Evolutionary conservation across 352 stramenopile species (phyloP).

Genomic region (Phytophthora palmivora): DNA sequence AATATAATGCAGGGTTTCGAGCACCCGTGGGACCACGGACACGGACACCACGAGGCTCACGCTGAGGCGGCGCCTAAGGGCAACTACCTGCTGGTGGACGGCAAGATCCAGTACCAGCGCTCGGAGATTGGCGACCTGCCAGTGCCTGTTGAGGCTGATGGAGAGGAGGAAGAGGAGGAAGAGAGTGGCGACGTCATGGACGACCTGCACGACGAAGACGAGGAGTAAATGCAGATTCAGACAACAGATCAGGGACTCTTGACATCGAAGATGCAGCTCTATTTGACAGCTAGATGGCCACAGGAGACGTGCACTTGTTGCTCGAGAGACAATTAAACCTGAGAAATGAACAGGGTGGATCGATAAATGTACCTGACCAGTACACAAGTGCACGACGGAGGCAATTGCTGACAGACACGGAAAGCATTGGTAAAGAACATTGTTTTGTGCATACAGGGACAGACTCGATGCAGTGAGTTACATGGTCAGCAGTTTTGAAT

Average conservation of each 20-base stretch:
- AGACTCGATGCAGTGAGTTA: slow-evolving; percentile 19
- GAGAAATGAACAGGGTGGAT: slow-evolving; percentile 31
- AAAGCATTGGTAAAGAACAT: slow-evolving; percentile 17
- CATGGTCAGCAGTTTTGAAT: slow-evolving; percentile 47
- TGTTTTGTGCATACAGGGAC: slow-evolving; percentile 30
- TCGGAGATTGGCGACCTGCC: slow-evolving; percentile 72
- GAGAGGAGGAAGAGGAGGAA: slow-evolving; percentile 37
- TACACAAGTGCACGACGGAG: slow-evolving; percentile 1
- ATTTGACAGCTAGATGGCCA: slow-evolving; percentile 3
- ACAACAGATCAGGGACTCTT: slow-evolving; percentile 19
- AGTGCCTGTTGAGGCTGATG: slow-evolving; percentile 59
- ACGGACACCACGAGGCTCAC: slow-evolving; percentile 61
- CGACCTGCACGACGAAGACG: slow-evolving; percentile 37
- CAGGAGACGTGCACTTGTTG: not conserved
- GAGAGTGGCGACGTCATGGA: slow-evolving; percentile 25
- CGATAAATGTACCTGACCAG: slow-evolving; percentile 22
- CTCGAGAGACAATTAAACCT: slow-evolving; percentile 18
- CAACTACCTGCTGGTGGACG: slow-evolving; percentile 49
- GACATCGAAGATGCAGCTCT: slow-evolving; percentile 1
- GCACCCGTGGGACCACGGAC: slow-evolving; percentile 86
- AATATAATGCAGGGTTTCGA: slow-evolving; percentile 69
- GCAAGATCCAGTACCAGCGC: slow-evolving; percentile 69
- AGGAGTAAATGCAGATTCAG: slow-evolving; percentile 27
- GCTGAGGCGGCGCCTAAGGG: slow-evolving; percentile 40
- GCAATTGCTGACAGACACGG: not conserved